Conservation (phyloP, 2,329 filamentous ascomycete genomes). For the Aureobasidium sp. region DNA sequence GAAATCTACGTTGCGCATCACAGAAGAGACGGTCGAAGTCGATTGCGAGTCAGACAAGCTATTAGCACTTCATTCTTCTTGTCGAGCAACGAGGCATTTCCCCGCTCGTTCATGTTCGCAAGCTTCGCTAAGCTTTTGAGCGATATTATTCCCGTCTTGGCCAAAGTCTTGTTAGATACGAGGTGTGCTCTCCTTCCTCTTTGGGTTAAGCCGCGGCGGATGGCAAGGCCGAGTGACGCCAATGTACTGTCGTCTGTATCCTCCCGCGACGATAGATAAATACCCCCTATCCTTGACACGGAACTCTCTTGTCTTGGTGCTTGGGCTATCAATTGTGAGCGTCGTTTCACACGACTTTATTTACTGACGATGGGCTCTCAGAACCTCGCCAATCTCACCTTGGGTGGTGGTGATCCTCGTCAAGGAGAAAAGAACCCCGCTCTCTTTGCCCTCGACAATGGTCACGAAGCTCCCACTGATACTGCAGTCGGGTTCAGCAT, state of each 20-base stretch:
- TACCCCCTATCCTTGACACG: not conserved
- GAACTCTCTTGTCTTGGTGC: not conserved
- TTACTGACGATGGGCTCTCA: not conserved
- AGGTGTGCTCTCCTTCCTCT: not conserved
- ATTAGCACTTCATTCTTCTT: too few relatives aligned
- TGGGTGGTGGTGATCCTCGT: constrained; percentile 11
- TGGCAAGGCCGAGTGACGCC: not conserved
- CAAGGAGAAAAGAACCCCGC: constrained; percentile 7
- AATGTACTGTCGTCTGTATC: not conserved
- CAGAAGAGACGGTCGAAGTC: too few relatives aligned
- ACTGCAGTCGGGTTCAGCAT: not conserved
- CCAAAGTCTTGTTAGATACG: not conserved
- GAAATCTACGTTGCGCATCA: too few relatives aligned
- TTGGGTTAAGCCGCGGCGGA: not conserved
- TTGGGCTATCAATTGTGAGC: not conserved
- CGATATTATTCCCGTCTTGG: not conserved
- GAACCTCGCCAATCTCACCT: constrained; percentile 11
- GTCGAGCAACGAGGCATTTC: not conserved
- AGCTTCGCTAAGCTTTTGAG: not conserved
- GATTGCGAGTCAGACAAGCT: too few relatives aligned
- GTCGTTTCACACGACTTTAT: not conserved
- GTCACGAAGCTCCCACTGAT: not conserved
- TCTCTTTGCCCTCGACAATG: not conserved
- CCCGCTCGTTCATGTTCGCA: not conserved
- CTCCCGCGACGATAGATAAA: not conserved